These are phyloP conservation scores for Leccinum solheimii DNA, from an alignment of 1,284 basidiomycete genomes.

Conservation along the genomic window DNA sequence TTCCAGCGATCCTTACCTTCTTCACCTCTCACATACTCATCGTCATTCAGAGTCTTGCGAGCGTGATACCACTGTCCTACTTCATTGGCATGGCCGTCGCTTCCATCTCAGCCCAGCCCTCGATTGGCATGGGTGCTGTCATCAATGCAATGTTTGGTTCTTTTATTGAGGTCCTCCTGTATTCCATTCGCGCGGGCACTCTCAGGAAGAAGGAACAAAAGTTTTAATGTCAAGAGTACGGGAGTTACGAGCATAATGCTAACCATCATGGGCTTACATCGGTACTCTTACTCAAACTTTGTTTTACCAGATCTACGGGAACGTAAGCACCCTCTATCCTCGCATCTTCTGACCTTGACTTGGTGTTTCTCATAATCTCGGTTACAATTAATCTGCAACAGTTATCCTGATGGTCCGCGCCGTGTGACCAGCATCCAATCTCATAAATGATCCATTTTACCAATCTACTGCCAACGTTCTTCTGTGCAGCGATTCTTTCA, in stretches of 20 bases:
- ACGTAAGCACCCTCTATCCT: conserved; percentile 56
- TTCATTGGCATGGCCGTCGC: conserved; percentile 99
- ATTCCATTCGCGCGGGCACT: conserved; percentile 89
- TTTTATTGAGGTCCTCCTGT: conserved; percentile 96
- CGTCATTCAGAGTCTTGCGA: conserved; percentile 84
- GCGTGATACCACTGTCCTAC: conserved; percentile 96
- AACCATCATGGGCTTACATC: conserved; percentile 95
- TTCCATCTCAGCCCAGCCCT: conserved; percentile 95
- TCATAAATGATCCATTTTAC: conserved; percentile 93
- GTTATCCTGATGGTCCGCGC: conserved; percentile 66
- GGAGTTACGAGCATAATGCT: conserved; percentile 99
- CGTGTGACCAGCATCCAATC: conserved; percentile 93
- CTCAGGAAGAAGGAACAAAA: conserved; percentile 91
- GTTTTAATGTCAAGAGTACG: conserved; percentile 96
- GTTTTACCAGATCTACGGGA: conserved; percentile 99
- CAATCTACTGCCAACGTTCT: conserved; percentile 97
- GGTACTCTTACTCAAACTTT: conserved; percentile 94
- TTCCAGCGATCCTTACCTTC: conserved; percentile 67
- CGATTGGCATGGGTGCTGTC: conserved; percentile 99
- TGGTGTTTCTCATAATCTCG: conserved; percentile 34
- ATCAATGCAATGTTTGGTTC: conserved; percentile 99
- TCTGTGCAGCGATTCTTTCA: conserved; percentile 87
- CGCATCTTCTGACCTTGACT: conserved; percentile 11
- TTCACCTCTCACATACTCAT: conserved; percentile 80
- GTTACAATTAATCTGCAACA: conserved; percentile 93